Evolutionary conservation across 1,284 basidiomycete species (phyloP).

Genomic region (Apiotrichum porosum): DNA sequence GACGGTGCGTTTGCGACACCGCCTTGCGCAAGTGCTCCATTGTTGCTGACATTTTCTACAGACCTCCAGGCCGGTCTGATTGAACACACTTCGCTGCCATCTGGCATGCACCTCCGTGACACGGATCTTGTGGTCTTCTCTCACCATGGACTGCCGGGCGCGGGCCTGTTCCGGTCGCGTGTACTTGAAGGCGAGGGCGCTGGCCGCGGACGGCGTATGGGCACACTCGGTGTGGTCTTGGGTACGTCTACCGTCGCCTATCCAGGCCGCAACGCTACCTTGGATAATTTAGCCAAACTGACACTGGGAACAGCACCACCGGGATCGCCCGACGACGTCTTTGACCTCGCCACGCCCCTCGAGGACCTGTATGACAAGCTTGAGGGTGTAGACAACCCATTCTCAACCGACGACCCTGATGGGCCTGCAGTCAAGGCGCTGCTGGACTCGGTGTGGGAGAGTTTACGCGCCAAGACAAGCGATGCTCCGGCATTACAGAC

Average conservation of each 20-base stretch:
- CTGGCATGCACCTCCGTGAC: conserved; percentile 34
- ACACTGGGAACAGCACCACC: conserved; percentile 13
- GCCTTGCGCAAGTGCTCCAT: neutral
- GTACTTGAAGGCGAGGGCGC: conserved; percentile 11
- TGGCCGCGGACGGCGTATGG: conserved; percentile 39
- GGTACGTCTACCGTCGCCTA: too few relatives aligned
- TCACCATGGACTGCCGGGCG: conserved; percentile 26
- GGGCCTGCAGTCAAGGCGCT: neutral
- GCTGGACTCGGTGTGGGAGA: conserved; percentile 20
- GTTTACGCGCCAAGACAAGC: neutral
- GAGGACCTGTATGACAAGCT: conserved; percentile 30
- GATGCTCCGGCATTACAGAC: conserved; percentile 1
- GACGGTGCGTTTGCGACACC: conserved; percentile 19
- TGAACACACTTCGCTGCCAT: conserved; percentile 38
- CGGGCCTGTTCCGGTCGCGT: conserved; percentile 33
- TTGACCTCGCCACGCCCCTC: conserved; percentile 22
- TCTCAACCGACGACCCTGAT: conserved; percentile 1
- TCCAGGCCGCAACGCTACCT: too few relatives aligned
- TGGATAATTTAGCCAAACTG: too few relatives aligned
- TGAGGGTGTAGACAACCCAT: conserved; percentile 20
- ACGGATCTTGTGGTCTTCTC: conserved; percentile 33
- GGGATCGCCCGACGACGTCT: conserved; percentile 16
- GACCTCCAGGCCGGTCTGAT: conserved; percentile 25
- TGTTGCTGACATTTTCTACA: conserved; percentile 3
- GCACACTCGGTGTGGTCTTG: conserved; percentile 37